A percentile compares a stretch with the other conserved stretches of the same genome.
Conservation (phyloP, 257 asterid genomes). For the Ocimum tenuiflorum region DNA sequence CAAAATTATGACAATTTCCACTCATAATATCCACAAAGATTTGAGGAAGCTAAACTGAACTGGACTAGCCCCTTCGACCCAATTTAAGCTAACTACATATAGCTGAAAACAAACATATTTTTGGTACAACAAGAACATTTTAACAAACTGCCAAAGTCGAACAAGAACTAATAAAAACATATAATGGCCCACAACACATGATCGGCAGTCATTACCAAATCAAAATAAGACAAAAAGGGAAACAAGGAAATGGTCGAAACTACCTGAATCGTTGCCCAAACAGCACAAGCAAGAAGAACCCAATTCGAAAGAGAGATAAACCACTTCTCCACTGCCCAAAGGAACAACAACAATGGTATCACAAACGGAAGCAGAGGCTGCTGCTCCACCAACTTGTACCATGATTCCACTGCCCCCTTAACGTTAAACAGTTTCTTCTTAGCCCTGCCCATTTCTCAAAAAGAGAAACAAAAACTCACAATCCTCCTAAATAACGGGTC, state of each 20-base stretch:
- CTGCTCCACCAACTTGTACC: slow-evolving; percentile 50
- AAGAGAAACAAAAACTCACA: not conserved
- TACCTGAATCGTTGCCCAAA: slow-evolving; percentile 89
- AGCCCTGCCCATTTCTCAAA: slow-evolving; percentile 39
- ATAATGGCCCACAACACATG: not conserved
- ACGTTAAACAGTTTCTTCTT: slow-evolving; percentile 47
- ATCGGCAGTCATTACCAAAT: not conserved
- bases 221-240: not conserved
- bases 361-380: slow-evolving; percentile 63
- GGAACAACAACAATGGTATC: slow-evolving; percentile 49
- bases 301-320: slow-evolving; percentile 75
- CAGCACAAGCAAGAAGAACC: slow-evolving; percentile 79
- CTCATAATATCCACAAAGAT: not conserved
- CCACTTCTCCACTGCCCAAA: slow-evolving; percentile 87
- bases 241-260: not conserved
- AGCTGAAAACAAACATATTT: not conserved
- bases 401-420: slow-evolving; percentile 39
- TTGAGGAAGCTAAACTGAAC: not conserved
- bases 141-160: not conserved
- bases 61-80: not conserved
- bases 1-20: not conserved
- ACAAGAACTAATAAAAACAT: not conserved
- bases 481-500: slow-evolving; percentile 8
- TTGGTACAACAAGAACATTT: not conserved
- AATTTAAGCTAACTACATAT: not conserved